Conservation (phyloP, 176 grass and related monocot species). For the Carex littledalei region DNA sequence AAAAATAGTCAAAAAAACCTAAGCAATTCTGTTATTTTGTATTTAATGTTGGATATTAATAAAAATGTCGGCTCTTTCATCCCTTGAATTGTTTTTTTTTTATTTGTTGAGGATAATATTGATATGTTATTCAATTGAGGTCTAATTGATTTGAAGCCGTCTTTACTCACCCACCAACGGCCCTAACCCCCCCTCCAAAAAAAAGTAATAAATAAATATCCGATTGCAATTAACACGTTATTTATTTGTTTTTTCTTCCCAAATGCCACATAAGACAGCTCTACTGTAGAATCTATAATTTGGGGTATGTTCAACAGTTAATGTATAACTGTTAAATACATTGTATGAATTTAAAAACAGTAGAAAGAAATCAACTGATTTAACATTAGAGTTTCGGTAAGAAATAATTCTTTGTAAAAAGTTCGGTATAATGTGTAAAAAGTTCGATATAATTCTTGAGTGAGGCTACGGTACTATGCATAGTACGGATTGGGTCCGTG, state of each 20-base stretch:
- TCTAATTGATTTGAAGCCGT: background rate
- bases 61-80: background rate
- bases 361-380: background rate
- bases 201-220: background rate
- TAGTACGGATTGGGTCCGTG: too few species aligned
- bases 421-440: background rate
- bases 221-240: background rate
- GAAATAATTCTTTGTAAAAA: background rate
- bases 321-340: background rate
- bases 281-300: background rate
- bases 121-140: constrained; percentile 4
- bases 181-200: background rate
- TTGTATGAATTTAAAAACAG: background rate
- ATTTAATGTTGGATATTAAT: too few species aligned
- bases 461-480: too few species aligned
- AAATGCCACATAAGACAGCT: background rate
- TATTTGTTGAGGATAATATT: background rate
- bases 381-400: background rate
- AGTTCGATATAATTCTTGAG: background rate
- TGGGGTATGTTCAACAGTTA: background rate
- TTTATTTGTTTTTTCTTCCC: background rate
- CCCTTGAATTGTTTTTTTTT: background rate
- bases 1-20: too few species aligned
- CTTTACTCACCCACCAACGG: background rate
- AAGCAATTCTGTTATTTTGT: too few species aligned